Base-by-base conservation (phyloP, 768 basidiomycete genomes). In the Russula virescens region DNA sequence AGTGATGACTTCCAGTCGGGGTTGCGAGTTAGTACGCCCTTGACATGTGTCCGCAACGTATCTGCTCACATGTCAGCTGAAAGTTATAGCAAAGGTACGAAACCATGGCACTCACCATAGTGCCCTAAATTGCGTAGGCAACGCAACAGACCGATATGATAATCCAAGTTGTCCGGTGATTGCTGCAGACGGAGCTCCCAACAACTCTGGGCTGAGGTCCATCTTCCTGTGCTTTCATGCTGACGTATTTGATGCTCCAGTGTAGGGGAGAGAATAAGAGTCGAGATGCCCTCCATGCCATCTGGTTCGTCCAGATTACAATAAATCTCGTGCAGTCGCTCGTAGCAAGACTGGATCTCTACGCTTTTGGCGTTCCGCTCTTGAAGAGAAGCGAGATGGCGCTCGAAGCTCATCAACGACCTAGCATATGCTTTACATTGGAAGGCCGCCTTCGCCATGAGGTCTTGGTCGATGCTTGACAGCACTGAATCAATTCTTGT, bases 151-250 rank as follows among this genome's bases (percentile, higher is more conserved):
- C 97, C 97, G 18, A 95, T 74, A 72, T 99, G 96, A 64, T 87
- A 89, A 25, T 89, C 83, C 5, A 96, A 79, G 67, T 96, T 94
- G 69, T 96, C 86, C 0, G 96, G 95, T 23, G 86, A 85, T 61
- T 91, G 86, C 71, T 98, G 96, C 18, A 99, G 79, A 52, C 88
- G 83, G 14, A 98, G 87, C 74, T 99, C 97, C 97, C 97, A 99
- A 69, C 97, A 99, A 70, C 96, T 98, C 73, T 98, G 97, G 9
- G 97, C 96, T 10, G 94, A 89, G 2, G 97, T 98, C 97, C 97
- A 99, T 47, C 87, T 81, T 0, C 97, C 97, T 2, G 91, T 96
- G 67, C 89, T 95, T 73, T 99, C 97, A 69, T 99, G 97, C 70
- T 98, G 91, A 47, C 97, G 87, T 63, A 99, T 98, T 73, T 97